These are phyloP conservation scores for Colletotrichum graminicola DNA, from an alignment of 2,329 filamentous ascomycete genomes.

Conservation along the genomic window DNA sequence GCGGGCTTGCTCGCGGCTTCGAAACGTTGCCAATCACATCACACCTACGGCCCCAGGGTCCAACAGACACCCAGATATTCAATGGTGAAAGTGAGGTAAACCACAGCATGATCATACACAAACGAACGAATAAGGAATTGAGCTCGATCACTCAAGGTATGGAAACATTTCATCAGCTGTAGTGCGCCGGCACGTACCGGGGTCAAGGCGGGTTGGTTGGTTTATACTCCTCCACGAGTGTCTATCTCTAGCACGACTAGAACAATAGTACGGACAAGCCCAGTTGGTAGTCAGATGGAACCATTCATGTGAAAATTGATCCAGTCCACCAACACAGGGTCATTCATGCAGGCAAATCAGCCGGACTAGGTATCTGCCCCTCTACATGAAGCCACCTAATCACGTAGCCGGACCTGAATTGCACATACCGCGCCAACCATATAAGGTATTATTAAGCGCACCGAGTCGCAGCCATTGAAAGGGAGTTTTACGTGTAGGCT, in stretches of 20 bases:
- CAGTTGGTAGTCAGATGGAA: neutral
- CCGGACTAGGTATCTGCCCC: neutral
- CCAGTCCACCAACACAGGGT: rapidly evolving
- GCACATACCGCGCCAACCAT: neutral
- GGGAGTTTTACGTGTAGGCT: neutral
- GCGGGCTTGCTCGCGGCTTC: neutral
- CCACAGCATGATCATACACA: neutral
- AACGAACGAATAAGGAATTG: neutral
- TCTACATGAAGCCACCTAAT: neutral
- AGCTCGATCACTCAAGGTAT: neutral
- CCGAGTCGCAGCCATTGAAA: neutral
- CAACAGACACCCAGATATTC: neutral
- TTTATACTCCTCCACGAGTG: neutral
- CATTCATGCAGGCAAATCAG: neutral
- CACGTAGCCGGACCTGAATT: neutral
- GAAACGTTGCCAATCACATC: neutral
- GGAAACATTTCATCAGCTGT: neutral
- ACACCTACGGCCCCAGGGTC: neutral
- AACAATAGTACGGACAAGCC: too few relatives aligned
- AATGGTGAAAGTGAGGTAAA: neutral
- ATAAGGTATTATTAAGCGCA: neutral
- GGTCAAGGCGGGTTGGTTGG: neutral
- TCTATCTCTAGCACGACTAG: neutral
- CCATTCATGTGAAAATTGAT: neutral
- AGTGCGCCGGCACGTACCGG: neutral